Evolutionary conservation across 83 land plant species (phyloP).

Genomic region (Isoetes engelmannii): DNA sequence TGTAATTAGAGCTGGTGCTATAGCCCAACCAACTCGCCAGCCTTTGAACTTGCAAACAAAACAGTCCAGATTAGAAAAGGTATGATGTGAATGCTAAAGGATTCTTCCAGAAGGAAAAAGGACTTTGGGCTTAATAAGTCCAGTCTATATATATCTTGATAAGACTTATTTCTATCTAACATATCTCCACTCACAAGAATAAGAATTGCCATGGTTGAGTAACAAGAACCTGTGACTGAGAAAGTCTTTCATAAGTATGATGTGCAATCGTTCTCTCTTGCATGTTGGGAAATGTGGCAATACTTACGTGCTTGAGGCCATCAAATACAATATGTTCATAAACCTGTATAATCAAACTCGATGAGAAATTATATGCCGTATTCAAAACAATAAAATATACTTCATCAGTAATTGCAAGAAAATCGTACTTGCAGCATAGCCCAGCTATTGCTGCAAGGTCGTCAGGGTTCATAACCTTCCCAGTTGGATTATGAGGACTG

Average conservation of each 20-base stretch:
- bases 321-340: conserved; percentile 79
- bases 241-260: conserved; percentile 89
- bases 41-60: conserved; percentile 30
- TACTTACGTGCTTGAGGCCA: conserved; percentile 46
- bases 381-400: neutral
- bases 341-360: conserved; percentile 40
- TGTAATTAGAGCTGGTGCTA: conserved; percentile 60
- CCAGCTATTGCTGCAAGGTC: conserved; percentile 72
- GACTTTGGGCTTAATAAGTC: too few species aligned
- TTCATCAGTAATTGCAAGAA: conserved; percentile 93
- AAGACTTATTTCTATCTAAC: neutral
- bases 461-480: conserved; percentile 59
- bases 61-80: too few species aligned
- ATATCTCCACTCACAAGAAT: neutral
- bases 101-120: too few species aligned
- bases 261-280: conserved; percentile 75
- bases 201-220: neutral
- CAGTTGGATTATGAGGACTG: conserved; percentile 98
- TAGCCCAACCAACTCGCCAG: conserved; percentile 98
- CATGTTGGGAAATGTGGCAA: conserved; percentile 83
- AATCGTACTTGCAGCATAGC: conserved; percentile 52
- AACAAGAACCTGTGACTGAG: conserved; percentile 64
- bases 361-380: neutral
- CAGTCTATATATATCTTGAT: neutral
- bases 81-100: too few species aligned